Evolutionary conservation across 176 grass and related monocot species (phyloP).

Genomic region (sorghum (Sorghum bicolor)): Sorghum_bicolor_NCBIv3 NC_012879.2:3452501-3453000

Average conservation of each 20-base stretch:
- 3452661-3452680: neutral
- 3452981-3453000: constrained; percentile 41
- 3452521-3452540: neutral
- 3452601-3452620: neutral
- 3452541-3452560: neutral
- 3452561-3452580: neutral
- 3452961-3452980: constrained; percentile 1
- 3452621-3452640: neutral
- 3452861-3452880: neutral
- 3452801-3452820: constrained; percentile 10
- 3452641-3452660: neutral
- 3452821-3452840: constrained; percentile 13
- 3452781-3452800: constrained; percentile 8
- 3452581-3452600: neutral
- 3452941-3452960: constrained; percentile 35
- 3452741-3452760: constrained; percentile 6
- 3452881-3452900: neutral
- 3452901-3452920: neutral
- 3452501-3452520: constrained; percentile 11
- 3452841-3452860: neutral
- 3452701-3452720: neutral
- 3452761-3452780: neutral
- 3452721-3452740: neutral
- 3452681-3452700: neutral
- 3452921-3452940: neutral